phyloP scores from a whole-genome alignment of 805 yeast species.

The Hanseniaspora mollemarum region DNA sequence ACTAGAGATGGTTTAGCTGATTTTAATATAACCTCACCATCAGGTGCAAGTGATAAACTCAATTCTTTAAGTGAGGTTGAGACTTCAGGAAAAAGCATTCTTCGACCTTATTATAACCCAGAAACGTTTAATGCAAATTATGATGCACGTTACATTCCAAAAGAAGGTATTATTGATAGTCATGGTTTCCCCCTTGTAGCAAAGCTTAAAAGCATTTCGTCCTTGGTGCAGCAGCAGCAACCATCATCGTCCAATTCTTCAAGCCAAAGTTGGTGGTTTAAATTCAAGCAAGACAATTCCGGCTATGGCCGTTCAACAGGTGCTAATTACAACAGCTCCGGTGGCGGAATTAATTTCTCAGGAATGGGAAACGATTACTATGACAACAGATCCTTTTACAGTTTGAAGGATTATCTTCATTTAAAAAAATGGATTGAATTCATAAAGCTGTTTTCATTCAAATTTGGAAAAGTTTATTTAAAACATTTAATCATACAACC shows the following conservation, averaged over 20 bases:
- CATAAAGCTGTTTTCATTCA: slow-evolving; percentile 44
- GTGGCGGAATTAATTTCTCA: not conserved
- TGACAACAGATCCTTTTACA: slow-evolving; percentile 33
- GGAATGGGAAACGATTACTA: not conserved
- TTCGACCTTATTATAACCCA: slow-evolving; percentile 64
- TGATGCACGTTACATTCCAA: slow-evolving; percentile 48
- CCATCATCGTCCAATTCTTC: not conserved
- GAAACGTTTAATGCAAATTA: slow-evolving; percentile 55
- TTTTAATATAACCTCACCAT: no score
- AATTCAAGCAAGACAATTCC: slow-evolving; percentile 8
- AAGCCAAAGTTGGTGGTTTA: slow-evolving; percentile 13
- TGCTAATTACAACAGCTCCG: not conserved
- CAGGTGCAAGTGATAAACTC: no score
- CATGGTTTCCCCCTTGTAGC: slow-evolving; percentile 34
- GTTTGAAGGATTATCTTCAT: slow-evolving; percentile 51
- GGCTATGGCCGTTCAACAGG: not conserved
- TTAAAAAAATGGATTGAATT: slow-evolving; percentile 46
- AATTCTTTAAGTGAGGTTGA: not conserved
- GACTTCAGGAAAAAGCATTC: slow-evolving; percentile 8
- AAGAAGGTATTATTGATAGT: slow-evolving; percentile 47
- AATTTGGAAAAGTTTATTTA: slow-evolving; percentile 57
- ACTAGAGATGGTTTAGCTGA: no score
- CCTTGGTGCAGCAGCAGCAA: slow-evolving; percentile 19
- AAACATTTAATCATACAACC: slow-evolving; percentile 72
- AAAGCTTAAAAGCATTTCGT: slow-evolving; percentile 28